Conservation (phyloP, 345 rosid genomes). For the Microthlaspi erraticum region DNA sequence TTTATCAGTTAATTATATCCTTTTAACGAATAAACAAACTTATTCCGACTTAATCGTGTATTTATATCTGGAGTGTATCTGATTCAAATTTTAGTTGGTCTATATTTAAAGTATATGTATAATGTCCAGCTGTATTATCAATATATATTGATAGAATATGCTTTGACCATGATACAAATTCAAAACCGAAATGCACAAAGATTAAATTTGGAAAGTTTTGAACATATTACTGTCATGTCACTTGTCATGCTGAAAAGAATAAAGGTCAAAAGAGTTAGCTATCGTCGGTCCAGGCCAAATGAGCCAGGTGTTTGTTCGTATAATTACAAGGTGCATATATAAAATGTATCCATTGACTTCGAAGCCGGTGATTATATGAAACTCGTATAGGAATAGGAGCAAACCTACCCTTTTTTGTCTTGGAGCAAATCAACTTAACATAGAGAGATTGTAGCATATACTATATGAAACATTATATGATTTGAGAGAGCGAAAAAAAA, state of each 20-base stretch:
- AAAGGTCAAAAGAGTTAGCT: constrained; percentile 44
- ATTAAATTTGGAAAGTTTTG: not conserved
- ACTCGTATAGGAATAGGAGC: constrained; percentile 7
- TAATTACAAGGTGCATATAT: constrained; percentile 5
- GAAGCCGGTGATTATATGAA: constrained; percentile 5
- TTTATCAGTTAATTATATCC: not conserved
- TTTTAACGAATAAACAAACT: not conserved
- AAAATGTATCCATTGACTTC: not conserved
- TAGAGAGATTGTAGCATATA: not conserved
- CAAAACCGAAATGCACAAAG: constrained; percentile 8
- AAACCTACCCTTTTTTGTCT: not conserved
- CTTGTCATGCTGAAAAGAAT: constrained; percentile 28
- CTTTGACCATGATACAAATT: constrained; percentile 25
- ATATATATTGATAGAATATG: constrained; percentile 6
- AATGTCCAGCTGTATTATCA: not conserved
- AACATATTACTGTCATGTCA: constrained; percentile 35
- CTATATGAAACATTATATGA: constrained; percentile 3
- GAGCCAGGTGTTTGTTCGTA: constrained; percentile 31
- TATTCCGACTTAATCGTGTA: not conserved
- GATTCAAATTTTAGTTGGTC: not conserved
- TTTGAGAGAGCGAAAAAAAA: not conserved
- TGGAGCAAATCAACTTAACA: not conserved
- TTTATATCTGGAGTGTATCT: not conserved
- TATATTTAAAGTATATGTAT: no score
- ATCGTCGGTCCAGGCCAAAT: constrained; percentile 43